These are phyloP conservation scores for Agrocybe praecox DNA, from an alignment of 768 basidiomycete genomes.

Conservation along the genomic window DNA sequence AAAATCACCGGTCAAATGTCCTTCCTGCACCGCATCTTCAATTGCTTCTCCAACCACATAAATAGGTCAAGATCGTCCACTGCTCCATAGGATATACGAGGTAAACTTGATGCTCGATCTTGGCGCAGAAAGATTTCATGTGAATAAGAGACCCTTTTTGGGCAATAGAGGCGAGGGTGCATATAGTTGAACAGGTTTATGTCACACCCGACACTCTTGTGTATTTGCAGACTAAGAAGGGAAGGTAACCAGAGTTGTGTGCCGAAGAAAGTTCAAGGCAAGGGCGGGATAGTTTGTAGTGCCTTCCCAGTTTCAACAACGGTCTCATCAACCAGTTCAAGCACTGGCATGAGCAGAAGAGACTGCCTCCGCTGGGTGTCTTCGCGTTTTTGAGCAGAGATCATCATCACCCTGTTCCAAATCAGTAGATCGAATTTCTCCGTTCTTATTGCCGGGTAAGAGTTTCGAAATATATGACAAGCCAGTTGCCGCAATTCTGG, in stretches of 20 bases:
- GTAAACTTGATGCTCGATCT: constrained; percentile 11
- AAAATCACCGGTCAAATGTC: constrained; percentile 13
- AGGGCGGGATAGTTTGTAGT: too few relatives aligned
- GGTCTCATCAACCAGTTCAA: too few relatives aligned
- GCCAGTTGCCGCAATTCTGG: constrained; percentile 61
- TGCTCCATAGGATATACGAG: constrained; percentile 9
- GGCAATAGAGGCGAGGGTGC: too few relatives aligned
- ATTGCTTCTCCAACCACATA: background rate
- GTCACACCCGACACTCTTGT: too few relatives aligned
- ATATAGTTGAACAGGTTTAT: too few relatives aligned
- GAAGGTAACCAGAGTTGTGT: too few relatives aligned
- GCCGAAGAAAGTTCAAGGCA: too few relatives aligned
- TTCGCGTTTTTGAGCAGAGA: background rate
- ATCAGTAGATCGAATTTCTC: constrained; percentile 16
- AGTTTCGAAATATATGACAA: constrained; percentile 46
- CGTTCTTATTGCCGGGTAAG: constrained; percentile 23
- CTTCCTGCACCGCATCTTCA: constrained; percentile 2
- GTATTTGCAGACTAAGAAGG: too few relatives aligned
- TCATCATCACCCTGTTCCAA: constrained; percentile 18
- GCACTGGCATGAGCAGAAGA: background rate
- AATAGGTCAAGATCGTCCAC: too few relatives aligned
- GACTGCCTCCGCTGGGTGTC: background rate
- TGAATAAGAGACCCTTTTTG: background rate
- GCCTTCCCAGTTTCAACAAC: too few relatives aligned
- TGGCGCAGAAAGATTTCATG: constrained; percentile 5